Percentiles rank a stretch among this genome's conserved stretches.
These are phyloP conservation scores for Lenwebbia sp. DNA, from an alignment of 345 rosid genomes.

Conservation along the genomic window DNA sequence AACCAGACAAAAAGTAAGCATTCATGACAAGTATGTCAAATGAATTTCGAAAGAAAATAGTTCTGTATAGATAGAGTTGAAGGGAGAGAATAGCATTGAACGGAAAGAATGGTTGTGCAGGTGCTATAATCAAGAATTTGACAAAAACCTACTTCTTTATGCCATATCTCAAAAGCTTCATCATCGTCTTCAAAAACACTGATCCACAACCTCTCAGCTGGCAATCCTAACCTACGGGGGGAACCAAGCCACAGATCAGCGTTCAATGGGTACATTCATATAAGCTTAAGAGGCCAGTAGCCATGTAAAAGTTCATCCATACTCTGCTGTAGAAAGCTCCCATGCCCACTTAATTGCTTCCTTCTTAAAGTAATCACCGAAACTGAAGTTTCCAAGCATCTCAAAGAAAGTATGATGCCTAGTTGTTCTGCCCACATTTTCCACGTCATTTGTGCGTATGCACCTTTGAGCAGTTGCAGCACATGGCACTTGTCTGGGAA, in stretches of 20 bases:
- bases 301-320: constrained; percentile 14
- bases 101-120: neutral
- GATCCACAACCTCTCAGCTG: constrained; percentile 66
- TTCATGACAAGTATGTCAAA: neutral
- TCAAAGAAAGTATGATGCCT: constrained; percentile 94
- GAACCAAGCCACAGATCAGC: neutral
- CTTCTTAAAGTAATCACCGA: constrained; percentile 92
- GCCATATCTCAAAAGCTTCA: constrained; percentile 88
- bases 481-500: constrained; percentile 71
- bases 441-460: constrained; percentile 89
- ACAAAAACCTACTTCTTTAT: constrained; percentile 40
- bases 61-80: neutral
- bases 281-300: neutral
- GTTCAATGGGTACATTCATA: neutral
- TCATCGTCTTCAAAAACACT: constrained; percentile 81
- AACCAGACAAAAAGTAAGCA: neutral
- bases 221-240: constrained; percentile 47
- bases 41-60: neutral
- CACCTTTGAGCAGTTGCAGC: constrained; percentile 88
- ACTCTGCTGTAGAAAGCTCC: constrained; percentile 88
- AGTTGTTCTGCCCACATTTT: constrained; percentile 85
- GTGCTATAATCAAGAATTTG: neutral
- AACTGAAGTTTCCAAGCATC: constrained; percentile 97
- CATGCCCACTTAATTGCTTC: constrained; percentile 95
- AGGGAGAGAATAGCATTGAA: neutral